Conservation (phyloP, 2,329 filamentous ascomycete species). For the Cadophora sp. region DNA sequence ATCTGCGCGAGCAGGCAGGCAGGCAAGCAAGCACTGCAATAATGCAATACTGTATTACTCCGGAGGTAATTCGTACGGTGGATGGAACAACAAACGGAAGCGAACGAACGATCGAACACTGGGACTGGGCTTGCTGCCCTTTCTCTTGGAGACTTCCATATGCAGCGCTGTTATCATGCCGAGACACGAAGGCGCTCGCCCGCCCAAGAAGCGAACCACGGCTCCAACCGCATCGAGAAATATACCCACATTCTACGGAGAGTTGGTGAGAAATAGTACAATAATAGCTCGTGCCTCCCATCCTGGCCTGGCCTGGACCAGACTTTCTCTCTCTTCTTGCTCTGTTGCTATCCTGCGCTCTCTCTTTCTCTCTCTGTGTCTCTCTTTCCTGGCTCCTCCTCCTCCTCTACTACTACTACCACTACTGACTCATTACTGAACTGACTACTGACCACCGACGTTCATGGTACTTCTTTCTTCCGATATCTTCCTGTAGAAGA, state of each 20-base stretch:
- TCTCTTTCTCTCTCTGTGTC: neutral
- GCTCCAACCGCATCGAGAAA: neutral
- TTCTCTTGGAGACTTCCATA: neutral
- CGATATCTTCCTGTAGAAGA: neutral
- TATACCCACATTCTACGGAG: neutral
- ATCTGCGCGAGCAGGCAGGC: conserved; percentile 5
- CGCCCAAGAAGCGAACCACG: neutral
- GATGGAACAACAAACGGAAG: neutral
- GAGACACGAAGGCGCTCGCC: neutral
- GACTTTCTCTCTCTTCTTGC: neutral
- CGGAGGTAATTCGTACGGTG: neutral
- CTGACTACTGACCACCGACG: no score
- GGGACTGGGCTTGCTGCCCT: neutral
- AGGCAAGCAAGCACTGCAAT: conserved; percentile 11
- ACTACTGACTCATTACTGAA: no score
- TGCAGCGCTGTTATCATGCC: conserved; percentile 6
- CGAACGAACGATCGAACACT: neutral
- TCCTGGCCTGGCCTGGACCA: neutral
- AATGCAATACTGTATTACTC: neutral
- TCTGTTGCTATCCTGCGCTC: neutral
- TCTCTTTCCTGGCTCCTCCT: neutral
- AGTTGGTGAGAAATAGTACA: conserved; percentile 5
- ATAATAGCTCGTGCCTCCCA: conserved; percentile 15
- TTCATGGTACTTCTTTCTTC: neutral
- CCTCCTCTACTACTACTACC: no score